A percentile compares a stretch with the other conserved stretches of the same genome.
These are phyloP conservation scores for Vitis cinerea DNA, from an alignment of 164 flowering plant genomes.

Conservation along the genomic window DNA sequence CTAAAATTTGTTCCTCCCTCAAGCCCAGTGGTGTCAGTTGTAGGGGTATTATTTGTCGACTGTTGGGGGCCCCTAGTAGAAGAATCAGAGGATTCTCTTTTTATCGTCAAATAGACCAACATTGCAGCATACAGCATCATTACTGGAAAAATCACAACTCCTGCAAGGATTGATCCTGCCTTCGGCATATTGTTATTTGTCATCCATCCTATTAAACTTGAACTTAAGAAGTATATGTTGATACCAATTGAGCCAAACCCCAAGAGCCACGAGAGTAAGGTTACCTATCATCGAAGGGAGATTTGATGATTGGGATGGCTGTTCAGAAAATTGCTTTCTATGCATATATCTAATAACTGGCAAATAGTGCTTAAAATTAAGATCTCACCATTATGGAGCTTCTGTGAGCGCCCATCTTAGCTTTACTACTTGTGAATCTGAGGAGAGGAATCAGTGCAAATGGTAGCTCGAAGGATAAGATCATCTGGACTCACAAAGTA, in stretches of 20 bases:
- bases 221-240: not conserved
- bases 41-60: not conserved
- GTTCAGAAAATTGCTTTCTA: not conserved
- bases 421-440: constrained; percentile 10
- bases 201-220: constrained; percentile 5
- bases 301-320: not conserved
- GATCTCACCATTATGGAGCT: constrained; percentile 4
- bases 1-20: not conserved
- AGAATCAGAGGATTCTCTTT: not conserved
- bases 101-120: not conserved
- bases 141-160: not conserved
- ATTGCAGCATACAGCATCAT: not conserved
- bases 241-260: not conserved
- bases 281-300: not conserved
- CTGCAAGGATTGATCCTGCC: not conserved
- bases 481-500: constrained; percentile 7
- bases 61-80: not conserved
- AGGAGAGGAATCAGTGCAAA: constrained; percentile 17
- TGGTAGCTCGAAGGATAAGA: constrained; percentile 13
- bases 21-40: not conserved
- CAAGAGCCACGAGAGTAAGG: not conserved
- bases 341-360: not conserved
- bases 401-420: constrained; percentile 6
- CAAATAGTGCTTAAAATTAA: not conserved
- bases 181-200: not conserved